Percentiles rank a stretch among this genome's conserved stretches.
Conservation (phyloP, 148 eudicot species). For the Agrostemma githago region DNA sequence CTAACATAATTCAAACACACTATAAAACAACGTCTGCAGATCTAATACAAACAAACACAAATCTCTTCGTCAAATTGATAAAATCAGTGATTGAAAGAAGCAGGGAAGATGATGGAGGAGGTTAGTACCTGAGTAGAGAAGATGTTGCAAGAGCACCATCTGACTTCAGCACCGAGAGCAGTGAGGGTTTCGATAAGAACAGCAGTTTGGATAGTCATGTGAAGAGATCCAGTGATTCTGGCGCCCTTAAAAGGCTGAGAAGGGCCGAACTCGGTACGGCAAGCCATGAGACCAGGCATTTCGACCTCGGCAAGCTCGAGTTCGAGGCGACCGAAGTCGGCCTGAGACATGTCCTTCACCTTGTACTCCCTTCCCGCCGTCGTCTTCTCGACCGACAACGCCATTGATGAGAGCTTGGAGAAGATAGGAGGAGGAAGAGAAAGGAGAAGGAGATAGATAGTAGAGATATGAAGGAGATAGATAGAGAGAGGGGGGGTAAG, state of each 20-base stretch:
- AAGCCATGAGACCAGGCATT: conserved; percentile 94
- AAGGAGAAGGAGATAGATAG: neutral
- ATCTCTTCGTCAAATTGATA: neutral
- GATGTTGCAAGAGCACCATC: conserved; percentile 99
- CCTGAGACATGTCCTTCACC: conserved; percentile 94
- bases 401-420: conserved; percentile 27
- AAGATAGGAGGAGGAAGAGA: neutral
- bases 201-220: conserved; percentile 96
- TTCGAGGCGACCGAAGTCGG: conserved; percentile 95
- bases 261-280: conserved; percentile 75
- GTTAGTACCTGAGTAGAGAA: conserved; percentile 70
- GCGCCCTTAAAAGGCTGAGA: conserved; percentile 91
- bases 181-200: conserved; percentile 92
- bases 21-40: neutral
- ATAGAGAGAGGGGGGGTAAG: neutral
- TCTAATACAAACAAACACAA: neutral
- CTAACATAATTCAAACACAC: neutral
- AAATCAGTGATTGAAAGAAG: too few relatives aligned
- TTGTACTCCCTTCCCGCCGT: conserved; percentile 87
- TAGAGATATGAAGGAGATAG: neutral
- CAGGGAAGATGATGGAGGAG: too few relatives aligned
- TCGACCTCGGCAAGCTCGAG: conserved; percentile 93
- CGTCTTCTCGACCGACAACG: conserved; percentile 79
- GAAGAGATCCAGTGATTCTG: conserved; percentile 77
- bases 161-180: conserved; percentile 88